Conservation (phyloP, 208 protist species). For the Zelonia costaricensis region DNA sequence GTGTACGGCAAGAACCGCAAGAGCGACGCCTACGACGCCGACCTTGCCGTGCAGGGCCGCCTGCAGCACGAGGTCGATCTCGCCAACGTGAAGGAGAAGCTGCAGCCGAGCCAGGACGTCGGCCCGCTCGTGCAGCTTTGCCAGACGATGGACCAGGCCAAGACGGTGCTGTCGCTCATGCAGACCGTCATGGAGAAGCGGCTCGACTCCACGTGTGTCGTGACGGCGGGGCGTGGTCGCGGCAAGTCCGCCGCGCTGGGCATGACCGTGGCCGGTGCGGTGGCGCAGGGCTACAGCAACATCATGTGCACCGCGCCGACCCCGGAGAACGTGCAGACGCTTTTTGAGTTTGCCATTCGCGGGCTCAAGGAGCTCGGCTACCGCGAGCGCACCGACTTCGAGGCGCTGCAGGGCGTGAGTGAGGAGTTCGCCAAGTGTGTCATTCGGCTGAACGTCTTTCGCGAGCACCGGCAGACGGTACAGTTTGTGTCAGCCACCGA, state of each 20-base stretch:
- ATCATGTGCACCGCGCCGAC: slow-evolving; percentile 99
- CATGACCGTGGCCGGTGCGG: slow-evolving; percentile 95
- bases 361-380: slow-evolving; percentile 96
- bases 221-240: slow-evolving; percentile 97
- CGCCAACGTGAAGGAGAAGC: slow-evolving; percentile 71
- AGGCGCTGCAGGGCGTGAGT: slow-evolving; percentile 92
- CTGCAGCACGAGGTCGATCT: slow-evolving; percentile 88
- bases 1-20: slow-evolving; percentile 40
- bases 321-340: slow-evolving; percentile 98
- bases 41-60: slow-evolving; percentile 69
- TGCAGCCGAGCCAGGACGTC: slow-evolving; percentile 75
- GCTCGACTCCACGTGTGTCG: slow-evolving; percentile 95
- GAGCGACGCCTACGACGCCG: slow-evolving; percentile 52
- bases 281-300: slow-evolving; percentile 99
- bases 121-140: slow-evolving; percentile 93
- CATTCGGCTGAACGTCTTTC: slow-evolving; percentile 98
- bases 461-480: slow-evolving; percentile 98
- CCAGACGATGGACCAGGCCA: slow-evolving; percentile 97
- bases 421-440: slow-evolving; percentile 96
- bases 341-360: slow-evolving; percentile 99
- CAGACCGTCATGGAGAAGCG: slow-evolving; percentile 97
- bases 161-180: slow-evolving; percentile 97
- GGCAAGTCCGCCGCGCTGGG: slow-evolving; percentile 97
- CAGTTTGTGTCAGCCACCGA: slow-evolving; percentile 97
- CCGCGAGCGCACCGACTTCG: slow-evolving; percentile 98